These are phyloP conservation scores for Haematococcus sp. DNA, from an alignment of 139 green algal genomes.

Conservation along the genomic window DNA sequence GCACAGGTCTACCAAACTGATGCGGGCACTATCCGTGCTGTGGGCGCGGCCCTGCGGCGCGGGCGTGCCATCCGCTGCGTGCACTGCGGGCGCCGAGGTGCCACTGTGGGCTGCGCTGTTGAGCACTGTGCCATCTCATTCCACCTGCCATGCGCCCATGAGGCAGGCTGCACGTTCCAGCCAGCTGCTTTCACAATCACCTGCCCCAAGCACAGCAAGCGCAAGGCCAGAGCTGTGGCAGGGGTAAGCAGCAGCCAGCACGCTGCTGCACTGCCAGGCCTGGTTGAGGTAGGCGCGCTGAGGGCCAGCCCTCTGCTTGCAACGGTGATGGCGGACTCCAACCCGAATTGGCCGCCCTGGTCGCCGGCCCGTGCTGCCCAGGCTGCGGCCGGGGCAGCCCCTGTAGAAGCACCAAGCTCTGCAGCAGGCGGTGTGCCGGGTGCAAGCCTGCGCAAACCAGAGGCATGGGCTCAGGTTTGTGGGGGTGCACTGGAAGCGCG, in stretches of 20 bases:
- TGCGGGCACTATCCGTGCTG: slow-evolving; percentile 33
- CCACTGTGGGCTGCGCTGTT: slow-evolving; percentile 74
- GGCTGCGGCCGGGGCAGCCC: background rate
- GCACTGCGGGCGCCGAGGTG: slow-evolving; percentile 59
- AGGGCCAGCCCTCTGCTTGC: no score
- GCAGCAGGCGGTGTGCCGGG: no score
- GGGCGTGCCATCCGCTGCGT: slow-evolving; percentile 48
- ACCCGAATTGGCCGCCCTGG: no score
- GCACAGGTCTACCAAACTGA: slow-evolving; percentile 56
- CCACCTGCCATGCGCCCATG: slow-evolving; percentile 71
- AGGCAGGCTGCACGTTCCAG: slow-evolving; percentile 47
- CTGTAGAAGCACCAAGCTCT: background rate
- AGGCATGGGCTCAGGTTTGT: no score
- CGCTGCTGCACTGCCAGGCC: background rate
- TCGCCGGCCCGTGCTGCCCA: background rate
- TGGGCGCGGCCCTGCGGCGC: slow-evolving; percentile 55
- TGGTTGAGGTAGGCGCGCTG: no score
- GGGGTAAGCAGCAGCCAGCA: background rate
- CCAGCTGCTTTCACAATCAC: slow-evolving; percentile 44
- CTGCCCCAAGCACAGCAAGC: slow-evolving; percentile 49
- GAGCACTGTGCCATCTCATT: slow-evolving; percentile 58
- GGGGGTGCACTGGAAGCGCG: no score
- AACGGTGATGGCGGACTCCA: no score
- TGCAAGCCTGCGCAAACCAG: no score
- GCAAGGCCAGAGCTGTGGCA: background rate